Evolutionary conservation across 352 stramenopile genomes (phyloP).

Genomic region (Blastocystis sp.): DNA sequence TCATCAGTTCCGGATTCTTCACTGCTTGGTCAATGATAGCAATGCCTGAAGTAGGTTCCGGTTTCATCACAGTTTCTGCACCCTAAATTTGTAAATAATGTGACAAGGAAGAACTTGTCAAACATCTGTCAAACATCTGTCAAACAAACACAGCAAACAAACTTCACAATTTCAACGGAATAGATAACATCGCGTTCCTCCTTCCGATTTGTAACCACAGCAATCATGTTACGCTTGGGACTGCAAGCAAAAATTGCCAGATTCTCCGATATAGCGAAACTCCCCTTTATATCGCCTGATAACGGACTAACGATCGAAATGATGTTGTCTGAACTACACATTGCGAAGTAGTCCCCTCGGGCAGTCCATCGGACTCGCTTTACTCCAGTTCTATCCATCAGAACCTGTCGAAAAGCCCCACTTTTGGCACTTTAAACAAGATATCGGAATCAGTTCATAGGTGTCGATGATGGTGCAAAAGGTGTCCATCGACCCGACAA

Average conservation of each 20-base stretch:
- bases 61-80: slow-evolving; percentile 3
- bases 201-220: neutral
- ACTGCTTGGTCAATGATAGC: neutral
- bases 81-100: neutral
- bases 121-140: neutral
- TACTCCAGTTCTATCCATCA: neutral
- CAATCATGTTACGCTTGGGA: neutral
- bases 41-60: neutral
- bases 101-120: neutral
- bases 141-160: slow-evolving; percentile 16
- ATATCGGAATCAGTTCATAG: slow-evolving; percentile 15
- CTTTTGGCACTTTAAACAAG: neutral
- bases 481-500: neutral
- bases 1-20: neutral
- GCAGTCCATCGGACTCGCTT: neutral
- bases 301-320: neutral
- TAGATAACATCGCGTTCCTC: neutral
- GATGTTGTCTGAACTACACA: neutral
- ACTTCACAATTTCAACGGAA: slow-evolving; percentile 15
- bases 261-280: neutral
- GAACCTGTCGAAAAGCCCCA: neutral
- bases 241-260: neutral
- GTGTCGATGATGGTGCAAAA: neutral
- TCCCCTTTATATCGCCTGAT: neutral
- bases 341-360: neutral